Evolutionary conservation across 257 asterid genomes (phyloP).

Genomic region (Lycium barbarum): DNA sequence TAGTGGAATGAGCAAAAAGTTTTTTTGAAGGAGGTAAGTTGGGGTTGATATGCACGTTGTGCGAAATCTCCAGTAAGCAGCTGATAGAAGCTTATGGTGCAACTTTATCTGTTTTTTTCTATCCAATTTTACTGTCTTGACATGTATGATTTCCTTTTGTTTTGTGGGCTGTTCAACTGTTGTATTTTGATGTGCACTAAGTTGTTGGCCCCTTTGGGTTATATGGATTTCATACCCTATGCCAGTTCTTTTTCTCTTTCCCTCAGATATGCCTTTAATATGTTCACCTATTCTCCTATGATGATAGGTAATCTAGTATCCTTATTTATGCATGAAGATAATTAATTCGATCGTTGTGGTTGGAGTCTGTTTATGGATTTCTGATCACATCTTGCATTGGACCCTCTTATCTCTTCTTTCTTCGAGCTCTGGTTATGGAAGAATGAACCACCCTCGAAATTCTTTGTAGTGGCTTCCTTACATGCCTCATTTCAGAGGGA

Average conservation of each 20-base stretch:
- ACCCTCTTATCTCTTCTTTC: neutral
- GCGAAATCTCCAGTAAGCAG: neutral
- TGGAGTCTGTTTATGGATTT: neutral
- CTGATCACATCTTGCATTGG: neutral
- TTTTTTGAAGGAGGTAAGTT: too few relatives aligned
- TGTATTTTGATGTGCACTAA: neutral
- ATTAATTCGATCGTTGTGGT: neutral
- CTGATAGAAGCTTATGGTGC: neutral
- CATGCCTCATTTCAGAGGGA: neutral
- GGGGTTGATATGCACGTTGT: neutral
- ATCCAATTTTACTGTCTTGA: neutral
- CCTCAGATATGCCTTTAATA: neutral
- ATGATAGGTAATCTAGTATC: neutral
- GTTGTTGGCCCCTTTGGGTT: neutral
- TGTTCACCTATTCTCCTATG: neutral
- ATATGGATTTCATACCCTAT: too few relatives aligned
- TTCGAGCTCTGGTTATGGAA: neutral
- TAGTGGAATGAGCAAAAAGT: neutral
- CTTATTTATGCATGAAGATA: neutral
- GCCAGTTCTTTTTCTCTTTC: too few relatives aligned
- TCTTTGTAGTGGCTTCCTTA: neutral
- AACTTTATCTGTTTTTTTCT: neutral
- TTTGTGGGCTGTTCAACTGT: slow-evolving; percentile 1
- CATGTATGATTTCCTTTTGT: neutral
- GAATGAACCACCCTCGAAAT: neutral